phyloP scores from a whole-genome alignment of 192 early-diverging fungal species.

The Entomortierella beljakovae region DNA sequence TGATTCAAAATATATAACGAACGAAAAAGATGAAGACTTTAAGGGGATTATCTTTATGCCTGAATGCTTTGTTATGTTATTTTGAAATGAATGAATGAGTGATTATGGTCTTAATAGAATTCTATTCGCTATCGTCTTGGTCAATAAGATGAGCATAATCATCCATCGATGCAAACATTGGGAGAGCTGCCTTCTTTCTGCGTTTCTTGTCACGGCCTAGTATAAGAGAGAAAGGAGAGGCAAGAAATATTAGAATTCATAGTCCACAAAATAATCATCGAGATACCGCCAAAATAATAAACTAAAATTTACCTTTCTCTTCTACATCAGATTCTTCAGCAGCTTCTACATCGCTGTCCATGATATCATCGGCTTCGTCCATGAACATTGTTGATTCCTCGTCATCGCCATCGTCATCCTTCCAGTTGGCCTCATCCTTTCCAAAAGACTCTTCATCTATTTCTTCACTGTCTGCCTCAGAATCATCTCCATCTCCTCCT shows the following conservation, averaged over 20 bases:
- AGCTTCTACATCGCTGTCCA: constrained; percentile 64
- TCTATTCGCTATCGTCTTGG: constrained; percentile 49
- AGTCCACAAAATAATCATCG: no score
- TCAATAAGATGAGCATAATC: constrained; percentile 69
- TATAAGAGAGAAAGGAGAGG: background rate
- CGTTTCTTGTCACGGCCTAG: constrained; percentile 61
- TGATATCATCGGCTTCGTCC: constrained; percentile 70
- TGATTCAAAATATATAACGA: no score
- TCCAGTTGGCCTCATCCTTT: constrained; percentile 66
- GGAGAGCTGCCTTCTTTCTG: constrained; percentile 65
- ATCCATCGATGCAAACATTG: constrained; percentile 78
- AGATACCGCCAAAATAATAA: no score
- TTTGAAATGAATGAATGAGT: background rate
- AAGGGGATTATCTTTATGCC: no score
- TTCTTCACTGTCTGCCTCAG: constrained; percentile 57
- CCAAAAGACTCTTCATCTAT: constrained; percentile 64
- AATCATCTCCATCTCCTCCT: constrained; percentile 60
- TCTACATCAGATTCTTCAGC: constrained; percentile 60
- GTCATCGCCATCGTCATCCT: constrained; percentile 59
- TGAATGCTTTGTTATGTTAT: no score
- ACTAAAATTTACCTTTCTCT: constrained; percentile 56
- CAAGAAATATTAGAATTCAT: background rate
- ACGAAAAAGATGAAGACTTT: no score
- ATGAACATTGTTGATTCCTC: constrained; percentile 70
- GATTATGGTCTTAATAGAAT: background rate